Conservation (phyloP, 352 stramenopile species). For the Saprolegnia parasitica region DNA sequence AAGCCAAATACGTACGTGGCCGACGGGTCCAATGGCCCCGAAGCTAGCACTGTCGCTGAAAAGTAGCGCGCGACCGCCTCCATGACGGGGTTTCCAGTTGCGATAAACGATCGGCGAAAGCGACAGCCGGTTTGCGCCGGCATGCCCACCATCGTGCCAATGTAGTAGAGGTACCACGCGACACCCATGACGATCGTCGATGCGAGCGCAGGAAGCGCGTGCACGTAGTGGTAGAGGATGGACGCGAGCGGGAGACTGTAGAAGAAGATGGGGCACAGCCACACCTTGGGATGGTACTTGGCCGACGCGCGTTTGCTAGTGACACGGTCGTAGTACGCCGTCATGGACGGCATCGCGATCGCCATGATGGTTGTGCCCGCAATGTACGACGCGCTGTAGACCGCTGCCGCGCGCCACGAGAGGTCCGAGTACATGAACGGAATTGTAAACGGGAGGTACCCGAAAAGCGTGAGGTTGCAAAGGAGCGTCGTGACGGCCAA, state of each 20-base stretch:
- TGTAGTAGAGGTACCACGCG: conserved; percentile 57
- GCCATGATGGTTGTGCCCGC: conserved; percentile 63
- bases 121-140: conserved; percentile 59
- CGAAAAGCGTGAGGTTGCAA: conserved; percentile 1
- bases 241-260: conserved; percentile 46
- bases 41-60: conserved; percentile 51
- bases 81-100: conserved; percentile 41
- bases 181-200: conserved; percentile 39
- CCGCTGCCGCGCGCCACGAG: not conserved
- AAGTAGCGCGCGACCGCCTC: conserved; percentile 65
- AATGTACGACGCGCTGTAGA: conserved; percentile 28
- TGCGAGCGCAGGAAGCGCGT: conserved; percentile 41
- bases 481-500: conserved; percentile 20
- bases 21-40: conserved; percentile 46
- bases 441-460: conserved; percentile 6
- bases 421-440: conserved; percentile 15
- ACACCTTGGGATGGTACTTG: conserved; percentile 34
- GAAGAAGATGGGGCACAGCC: conserved; percentile 34
- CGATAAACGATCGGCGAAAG: conserved; percentile 45
- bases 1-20: conserved; percentile 72
- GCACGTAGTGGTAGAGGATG: conserved; percentile 51
- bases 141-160: conserved; percentile 58
- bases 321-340: conserved; percentile 40
- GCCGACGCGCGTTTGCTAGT: conserved; percentile 30
- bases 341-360: conserved; percentile 49